Base-by-base conservation (phyloP, 177 flowering plant genomes). In the Vitis hybrid region DNA sequence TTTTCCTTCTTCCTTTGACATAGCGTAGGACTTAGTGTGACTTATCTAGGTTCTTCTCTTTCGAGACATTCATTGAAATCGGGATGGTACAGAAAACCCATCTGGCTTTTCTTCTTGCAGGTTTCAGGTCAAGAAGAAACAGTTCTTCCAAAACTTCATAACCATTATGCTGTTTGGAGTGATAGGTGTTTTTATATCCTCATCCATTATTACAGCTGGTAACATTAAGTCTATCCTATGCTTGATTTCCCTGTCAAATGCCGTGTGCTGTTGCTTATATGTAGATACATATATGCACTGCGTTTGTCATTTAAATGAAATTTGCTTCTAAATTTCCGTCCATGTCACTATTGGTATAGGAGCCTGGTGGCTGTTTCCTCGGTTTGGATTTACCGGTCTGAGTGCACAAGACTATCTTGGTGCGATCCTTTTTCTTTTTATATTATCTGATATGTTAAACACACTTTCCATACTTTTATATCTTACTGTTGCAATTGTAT, bases 61-160 rank as follows among this genome's bases (percentile, higher is more conserved):
- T 29, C 31, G 16, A 54, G 57, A 26, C 12, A 66, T 66, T 5
- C 11, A n/a, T 29, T 22, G 9, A 18, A 16, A 20, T 11, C 2
- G 7, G 5, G 31, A 29, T 29, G 31, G 31, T 29, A 29, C 0
- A 29, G 31, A 29, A 29, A 29, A 29, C 31, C 54, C 22, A 16
- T 14, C 18, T 19, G 31, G 4, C 20, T 15, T 55, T 39, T 13
- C 56, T 66, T 57, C 13, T 49, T n/a, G n/a, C 85, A 91, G 98
- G 60, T 94, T 94, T 83, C 97, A 92, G 81, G 97, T 94, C 55
- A 94, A 94, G 88, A 94, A 92, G 82, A 94, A 94, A 71, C 89
- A 89, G 73, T 94, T 94, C 79, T 94, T 94, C 72, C 92, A 84
- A n/a, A 92, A 94, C 79, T 94, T 90, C 69, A 53, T 86, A 15